phyloP scores from a whole-genome alignment of 2,329 filamentous ascomycete genomes.

The Chrysoporthe austroafricana region DNA sequence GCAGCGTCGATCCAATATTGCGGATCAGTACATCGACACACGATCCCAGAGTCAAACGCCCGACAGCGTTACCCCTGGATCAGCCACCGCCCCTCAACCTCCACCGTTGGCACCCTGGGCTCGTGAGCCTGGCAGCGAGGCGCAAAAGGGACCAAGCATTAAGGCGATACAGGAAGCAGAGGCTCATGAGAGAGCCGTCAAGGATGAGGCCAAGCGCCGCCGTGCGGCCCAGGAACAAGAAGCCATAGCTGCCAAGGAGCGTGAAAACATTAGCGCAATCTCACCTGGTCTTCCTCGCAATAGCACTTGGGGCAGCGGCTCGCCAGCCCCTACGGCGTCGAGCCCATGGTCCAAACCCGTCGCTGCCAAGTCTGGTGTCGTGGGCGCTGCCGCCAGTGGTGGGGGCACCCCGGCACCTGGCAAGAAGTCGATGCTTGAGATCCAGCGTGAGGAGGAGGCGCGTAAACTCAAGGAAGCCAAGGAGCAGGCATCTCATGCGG shows the following conservation, averaged over 20 bases:
- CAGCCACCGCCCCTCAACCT: constrained; percentile 48
- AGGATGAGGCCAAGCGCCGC: constrained; percentile 79
- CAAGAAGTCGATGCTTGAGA: constrained; percentile 93
- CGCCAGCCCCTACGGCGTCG: constrained; percentile 61
- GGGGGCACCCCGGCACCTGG: constrained; percentile 38
- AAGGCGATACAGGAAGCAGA: constrained; percentile 97
- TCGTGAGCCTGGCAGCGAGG: constrained; percentile 73
- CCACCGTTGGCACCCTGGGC: constrained; percentile 93
- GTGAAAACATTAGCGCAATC: constrained; percentile 60
- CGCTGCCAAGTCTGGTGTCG: constrained; percentile 43
- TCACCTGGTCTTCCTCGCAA: constrained; percentile 83
- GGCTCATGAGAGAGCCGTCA: constrained; percentile 87
- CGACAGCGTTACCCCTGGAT: constrained; percentile 49
- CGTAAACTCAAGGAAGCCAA: constrained; percentile 75
- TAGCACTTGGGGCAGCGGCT: constrained; percentile 85
- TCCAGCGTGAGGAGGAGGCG: constrained; percentile 92
- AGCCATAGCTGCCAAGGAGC: constrained; percentile 60
- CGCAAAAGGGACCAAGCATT: constrained; percentile 83
- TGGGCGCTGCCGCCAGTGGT: constrained; percentile 27
- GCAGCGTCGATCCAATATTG: constrained; percentile 82
- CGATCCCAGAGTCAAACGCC: constrained; percentile 81
- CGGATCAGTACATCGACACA: constrained; percentile 65
- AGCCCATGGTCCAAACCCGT: constrained; percentile 70
- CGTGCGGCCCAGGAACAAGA: constrained; percentile 83
- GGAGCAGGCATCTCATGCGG: constrained; percentile 53